Conservation (phyloP, 2,329 filamentous ascomycete species). For the Microdochium paspali region DNA sequence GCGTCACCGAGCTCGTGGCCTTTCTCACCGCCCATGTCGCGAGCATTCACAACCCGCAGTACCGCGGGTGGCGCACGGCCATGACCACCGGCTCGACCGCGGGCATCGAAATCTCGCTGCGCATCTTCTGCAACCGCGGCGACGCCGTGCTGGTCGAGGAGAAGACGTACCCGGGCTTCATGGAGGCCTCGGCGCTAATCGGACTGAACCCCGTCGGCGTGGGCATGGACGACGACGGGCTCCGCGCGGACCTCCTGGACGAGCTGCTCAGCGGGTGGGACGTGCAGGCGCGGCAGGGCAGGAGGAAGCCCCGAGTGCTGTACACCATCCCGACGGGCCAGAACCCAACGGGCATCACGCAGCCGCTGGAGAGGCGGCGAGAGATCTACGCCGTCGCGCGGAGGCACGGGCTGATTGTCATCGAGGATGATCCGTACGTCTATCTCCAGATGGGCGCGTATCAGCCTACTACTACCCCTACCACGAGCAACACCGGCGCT, state of each 20-base stretch:
- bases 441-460: constrained; percentile 42
- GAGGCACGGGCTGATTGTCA: constrained; percentile 34
- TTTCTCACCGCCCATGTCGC: neutral
- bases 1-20: neutral
- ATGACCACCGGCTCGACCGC: neutral
- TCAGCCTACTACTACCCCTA: neutral
- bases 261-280: constrained; percentile 13
- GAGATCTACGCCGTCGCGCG: constrained; percentile 16
- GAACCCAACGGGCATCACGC: constrained; percentile 62
- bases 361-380: constrained; percentile 43
- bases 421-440: constrained; percentile 66
- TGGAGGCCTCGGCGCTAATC: constrained; percentile 19
- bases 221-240: constrained; percentile 15
- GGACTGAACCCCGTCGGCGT: constrained; percentile 15
- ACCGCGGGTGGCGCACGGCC: neutral
- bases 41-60: neutral
- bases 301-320: constrained; percentile 5
- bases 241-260: constrained; percentile 11
- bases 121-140: constrained; percentile 13
- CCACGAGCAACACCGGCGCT: constrained; percentile 28
- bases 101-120: neutral
- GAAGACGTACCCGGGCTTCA: constrained; percentile 18
- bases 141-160: constrained; percentile 19
- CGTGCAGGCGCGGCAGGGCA: constrained; percentile 1
- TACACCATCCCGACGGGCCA: constrained; percentile 43